Conservation (phyloP, 2,329 filamentous ascomycete genomes). For the Penicillium sp. region DNA sequence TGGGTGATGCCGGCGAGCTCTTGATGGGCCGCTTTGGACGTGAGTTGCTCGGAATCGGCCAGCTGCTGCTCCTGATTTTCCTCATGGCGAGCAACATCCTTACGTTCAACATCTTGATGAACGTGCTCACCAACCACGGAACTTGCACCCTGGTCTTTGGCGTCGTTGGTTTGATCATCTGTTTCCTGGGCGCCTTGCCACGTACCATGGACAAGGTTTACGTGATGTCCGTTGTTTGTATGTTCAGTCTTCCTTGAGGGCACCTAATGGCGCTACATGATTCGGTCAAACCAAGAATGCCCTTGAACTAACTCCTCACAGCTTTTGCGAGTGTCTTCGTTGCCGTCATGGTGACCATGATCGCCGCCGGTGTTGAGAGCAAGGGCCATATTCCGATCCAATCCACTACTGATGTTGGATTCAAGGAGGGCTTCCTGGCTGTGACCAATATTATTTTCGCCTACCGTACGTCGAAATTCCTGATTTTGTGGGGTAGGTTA, state of each 20-base stretch:
- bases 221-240: slow-evolving; percentile 60
- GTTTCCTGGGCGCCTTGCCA: slow-evolving; percentile 59
- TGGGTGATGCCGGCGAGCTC: slow-evolving; percentile 65
- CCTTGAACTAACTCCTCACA: slow-evolving; percentile 15
- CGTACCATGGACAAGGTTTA: slow-evolving; percentile 63
- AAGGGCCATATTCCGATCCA: slow-evolving; percentile 39
- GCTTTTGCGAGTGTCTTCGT: slow-evolving; percentile 63
- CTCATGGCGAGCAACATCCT: slow-evolving; percentile 70
- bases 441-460: slow-evolving; percentile 70
- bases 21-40: slow-evolving; percentile 63
- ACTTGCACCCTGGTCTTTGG: slow-evolving; percentile 64
- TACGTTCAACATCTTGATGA: slow-evolving; percentile 67
- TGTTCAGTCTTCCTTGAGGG: slow-evolving; percentile 10
- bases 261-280: background rate
- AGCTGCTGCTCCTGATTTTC: slow-evolving; percentile 64
- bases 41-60: slow-evolving; percentile 61
- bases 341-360: slow-evolving; percentile 66
- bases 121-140: slow-evolving; percentile 60
- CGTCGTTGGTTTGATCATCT: slow-evolving; percentile 59
- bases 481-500: background rate
- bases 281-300: background rate
- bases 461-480: slow-evolving; percentile 48
- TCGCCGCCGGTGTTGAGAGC: slow-evolving; percentile 58
- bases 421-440: slow-evolving; percentile 59
- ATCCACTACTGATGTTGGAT: slow-evolving; percentile 42